These are phyloP conservation scores for Bathelium albidoporum DNA, from an alignment of 495 filamentous ascomycete genomes.

Conservation along the genomic window DNA sequence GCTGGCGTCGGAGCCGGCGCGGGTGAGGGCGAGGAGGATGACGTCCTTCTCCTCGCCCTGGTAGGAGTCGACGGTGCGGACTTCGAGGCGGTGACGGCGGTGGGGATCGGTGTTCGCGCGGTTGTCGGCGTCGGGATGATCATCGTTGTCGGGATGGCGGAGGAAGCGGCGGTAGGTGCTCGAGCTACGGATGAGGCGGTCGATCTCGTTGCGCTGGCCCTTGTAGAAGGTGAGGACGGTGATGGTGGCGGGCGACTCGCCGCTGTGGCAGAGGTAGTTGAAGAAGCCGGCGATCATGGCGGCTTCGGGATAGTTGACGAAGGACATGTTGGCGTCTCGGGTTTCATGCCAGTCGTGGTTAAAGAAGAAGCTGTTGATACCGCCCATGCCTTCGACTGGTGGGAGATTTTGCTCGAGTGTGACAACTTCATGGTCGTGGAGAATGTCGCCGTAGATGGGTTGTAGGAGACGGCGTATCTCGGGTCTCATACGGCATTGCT, in stretches of 20 bases:
- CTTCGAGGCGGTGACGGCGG: no score
- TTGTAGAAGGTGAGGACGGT: slow-evolving; percentile 85
- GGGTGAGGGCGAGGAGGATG: slow-evolving; percentile 72
- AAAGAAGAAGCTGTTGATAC: slow-evolving; percentile 58
- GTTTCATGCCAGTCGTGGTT: slow-evolving; percentile 59
- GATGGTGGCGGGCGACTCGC: slow-evolving; percentile 48
- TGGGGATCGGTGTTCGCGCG: no score
- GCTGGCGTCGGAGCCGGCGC: slow-evolving; percentile 52
- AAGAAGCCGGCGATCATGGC: slow-evolving; percentile 67
- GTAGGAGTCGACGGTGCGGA: slow-evolving; percentile 83
- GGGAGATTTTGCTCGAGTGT: slow-evolving; percentile 36
- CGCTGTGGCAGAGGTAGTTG: slow-evolving; percentile 61
- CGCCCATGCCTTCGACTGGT: slow-evolving; percentile 70
- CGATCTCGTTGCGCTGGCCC: slow-evolving; percentile 63
- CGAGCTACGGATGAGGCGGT: slow-evolving; percentile 32
- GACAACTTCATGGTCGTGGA: slow-evolving; percentile 61
- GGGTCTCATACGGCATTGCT: slow-evolving; percentile 63
- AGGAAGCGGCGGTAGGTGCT: neutral
- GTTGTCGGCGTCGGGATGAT: no score
- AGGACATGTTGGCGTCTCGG: slow-evolving; percentile 54
- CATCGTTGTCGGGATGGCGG: no score
- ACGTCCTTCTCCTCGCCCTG: slow-evolving; percentile 93
- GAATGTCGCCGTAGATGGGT: slow-evolving; percentile 58
- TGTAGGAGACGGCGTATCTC: slow-evolving; percentile 54
- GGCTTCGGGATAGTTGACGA: slow-evolving; percentile 63